Base-by-base conservation (phyloP, 306 rosid genomes). In the Sesbania bispinosa region DNA sequence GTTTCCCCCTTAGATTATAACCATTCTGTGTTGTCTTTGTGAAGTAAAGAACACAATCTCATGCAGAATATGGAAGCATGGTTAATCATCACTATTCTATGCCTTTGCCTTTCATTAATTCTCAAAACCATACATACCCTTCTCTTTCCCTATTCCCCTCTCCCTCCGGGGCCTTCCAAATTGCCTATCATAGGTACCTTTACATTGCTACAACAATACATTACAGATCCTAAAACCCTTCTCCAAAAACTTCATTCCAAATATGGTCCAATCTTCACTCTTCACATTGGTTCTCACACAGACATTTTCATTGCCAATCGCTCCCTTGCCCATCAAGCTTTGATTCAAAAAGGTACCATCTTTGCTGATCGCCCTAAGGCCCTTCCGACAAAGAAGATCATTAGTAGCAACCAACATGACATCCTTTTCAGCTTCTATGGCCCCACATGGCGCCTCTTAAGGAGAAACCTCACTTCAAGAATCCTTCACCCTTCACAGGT, bases 401-500 rank as follows among this genome's bases (percentile, higher is more conserved):
- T 75, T 36, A 24, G 75, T 19, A 42, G 81, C 60, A 61, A 79
- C 45, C 84, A 79, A 19, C 65, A 43, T 48, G 80, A 42, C 84
- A 82, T 82, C 5, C 74, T 27, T 54, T 41, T 73, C 30, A 69
- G 52, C 64, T 74, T 38, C 76, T 79, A 82, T 5, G 86, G 86
- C 30, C 79, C 79, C 29, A 15, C 3, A 2, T 82, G 81, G 83
- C 86, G 83, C 15, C 51, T 59, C 7, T 52, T 82, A 4, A 62
- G 83, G 39, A 79, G 86, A 36, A 82, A 82, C 53, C 86, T 83
- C 33, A 70, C 79, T 21, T 79, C 79, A 2, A 73, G 57, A 46
- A 83, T 79, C 43, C 83, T 83, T 46, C 81, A 79, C 14, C 66
- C 79, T 0, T 64, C 64, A 7, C 71, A 45, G 35, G 30, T 79